Conservation (phyloP, 495 filamentous ascomycete species). For the Clavariopsis aquatica region DNA sequence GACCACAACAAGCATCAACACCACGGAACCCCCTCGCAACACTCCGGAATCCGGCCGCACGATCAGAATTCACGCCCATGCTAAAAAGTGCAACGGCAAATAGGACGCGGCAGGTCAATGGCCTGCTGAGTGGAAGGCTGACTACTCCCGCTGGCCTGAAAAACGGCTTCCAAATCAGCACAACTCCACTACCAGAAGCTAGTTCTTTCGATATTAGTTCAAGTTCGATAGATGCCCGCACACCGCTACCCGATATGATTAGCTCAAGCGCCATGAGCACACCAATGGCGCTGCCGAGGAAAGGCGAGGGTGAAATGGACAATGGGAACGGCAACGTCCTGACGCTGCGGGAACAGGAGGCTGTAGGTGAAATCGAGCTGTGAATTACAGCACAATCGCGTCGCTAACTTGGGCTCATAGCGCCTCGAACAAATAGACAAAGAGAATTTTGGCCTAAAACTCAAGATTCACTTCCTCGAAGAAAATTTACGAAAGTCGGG, state of each 20-base stretch:
- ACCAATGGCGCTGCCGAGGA: constrained; percentile 68
- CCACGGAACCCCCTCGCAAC: constrained; percentile 69
- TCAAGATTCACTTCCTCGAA: constrained; percentile 80
- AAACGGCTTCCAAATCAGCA: constrained; percentile 59
- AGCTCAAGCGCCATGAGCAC: constrained; percentile 80
- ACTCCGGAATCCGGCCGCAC: constrained; percentile 62
- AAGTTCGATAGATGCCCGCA: constrained; percentile 48
- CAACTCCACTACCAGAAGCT: constrained; percentile 49
- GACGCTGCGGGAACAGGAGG: constrained; percentile 90
- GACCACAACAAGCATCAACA: constrained; percentile 53
- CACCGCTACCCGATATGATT: constrained; percentile 68
- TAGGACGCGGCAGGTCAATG: constrained; percentile 58
- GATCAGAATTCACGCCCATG: constrained; percentile 87
- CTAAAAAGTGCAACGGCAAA: constrained; percentile 87
- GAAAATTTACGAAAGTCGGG: constrained; percentile 80
- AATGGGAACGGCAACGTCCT: constrained; percentile 88
- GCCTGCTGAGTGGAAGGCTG: constrained; percentile 48
- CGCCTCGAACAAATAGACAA: constrained; percentile 94
- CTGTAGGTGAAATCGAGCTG: constrained; percentile 51
- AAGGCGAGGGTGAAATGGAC: constrained; percentile 66
- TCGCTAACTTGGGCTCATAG: constrained; percentile 42
- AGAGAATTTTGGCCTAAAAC: constrained; percentile 77
- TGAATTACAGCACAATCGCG: neutral
- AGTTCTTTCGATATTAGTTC: constrained; percentile 58
- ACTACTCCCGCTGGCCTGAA: constrained; percentile 72